Evolutionary conservation across 306 rosid species (phyloP), one percentile per base, ranked within the genome.

Genomic region (Vicia faba): DNA sequence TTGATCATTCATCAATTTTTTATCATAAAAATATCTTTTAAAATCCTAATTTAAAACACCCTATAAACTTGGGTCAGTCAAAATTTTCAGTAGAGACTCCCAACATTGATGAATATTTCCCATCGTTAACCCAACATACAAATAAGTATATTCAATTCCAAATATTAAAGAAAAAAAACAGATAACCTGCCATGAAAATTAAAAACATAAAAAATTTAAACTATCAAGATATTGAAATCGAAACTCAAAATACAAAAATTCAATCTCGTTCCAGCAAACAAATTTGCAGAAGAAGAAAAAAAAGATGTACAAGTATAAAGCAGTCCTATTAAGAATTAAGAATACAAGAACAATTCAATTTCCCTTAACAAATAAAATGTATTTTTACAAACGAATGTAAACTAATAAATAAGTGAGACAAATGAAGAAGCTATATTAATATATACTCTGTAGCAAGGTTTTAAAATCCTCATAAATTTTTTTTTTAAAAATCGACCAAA

Each of bases 371-470:
- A 61, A 35, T 9, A 6, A 8, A 55, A 15, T 35, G 44, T 35
- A 59, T 35, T 59, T 59, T 18, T 5, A 29, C 14, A 3, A 29
- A 28, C n/a, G 15, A 48, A 48, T 5, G 31, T 31, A 38, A 50
- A 29, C 28, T n/a, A 16, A 10, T n/a, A 11, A 16, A 10, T n/a
- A 11, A 10, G 29, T 15, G 45, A 38, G 9, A 14, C 16, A 8
- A 69, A 33, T 59, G 45, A 63, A 68, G 25, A 6, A 49, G 12
- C 61, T 85, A 88, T 41, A 77, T 18, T 19, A 81, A 61, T 66
- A 54, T 44, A 64, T 80, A 82, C 13, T 79, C 83, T 43, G 45
- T 14, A 7, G 74, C n/a, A 25, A 23, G 2, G 2, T 23, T 23
- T 23, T 23, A 23, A 23, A 23, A 23, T 1, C 25, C 25, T 1